Evolutionary conservation across 805 yeast genomes (phyloP).

Genomic region (Jamesozyma rosinii): DNA sequence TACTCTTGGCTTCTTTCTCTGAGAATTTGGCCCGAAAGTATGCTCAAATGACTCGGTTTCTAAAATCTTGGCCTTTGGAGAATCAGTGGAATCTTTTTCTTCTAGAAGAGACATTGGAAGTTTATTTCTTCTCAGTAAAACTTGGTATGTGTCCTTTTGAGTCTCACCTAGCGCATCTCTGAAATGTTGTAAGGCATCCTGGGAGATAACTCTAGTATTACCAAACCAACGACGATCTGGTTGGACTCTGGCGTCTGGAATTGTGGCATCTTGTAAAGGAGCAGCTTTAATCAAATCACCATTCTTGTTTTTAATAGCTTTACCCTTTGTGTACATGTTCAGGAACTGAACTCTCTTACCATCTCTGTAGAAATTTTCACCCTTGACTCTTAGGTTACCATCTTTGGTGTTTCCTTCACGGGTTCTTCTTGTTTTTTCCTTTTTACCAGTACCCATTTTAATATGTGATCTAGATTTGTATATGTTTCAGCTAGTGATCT

Average conservation of each 20-base stretch:
- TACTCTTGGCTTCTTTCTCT: constrained; percentile 80
- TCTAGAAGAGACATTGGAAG: constrained; percentile 91
- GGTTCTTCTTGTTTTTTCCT: constrained; percentile 77
- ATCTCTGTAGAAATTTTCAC: constrained; percentile 93
- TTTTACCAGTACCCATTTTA: constrained; percentile 87
- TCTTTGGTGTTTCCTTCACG: constrained; percentile 76
- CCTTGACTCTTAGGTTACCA: constrained; percentile 88
- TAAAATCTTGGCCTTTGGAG: constrained; percentile 70
- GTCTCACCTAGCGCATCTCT: constrained; percentile 88
- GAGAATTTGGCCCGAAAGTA: constrained; percentile 92
- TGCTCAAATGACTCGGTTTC: constrained; percentile 78
- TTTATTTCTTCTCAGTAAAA: constrained; percentile 77
- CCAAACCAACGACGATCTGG: constrained; percentile 98
- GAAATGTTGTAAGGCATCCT: constrained; percentile 89
- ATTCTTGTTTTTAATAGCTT: constrained; percentile 73
- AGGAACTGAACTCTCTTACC: constrained; percentile 84
- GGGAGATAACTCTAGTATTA: constrained; percentile 93
- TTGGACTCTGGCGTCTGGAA: constrained; percentile 87
- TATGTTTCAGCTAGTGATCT: not conserved
- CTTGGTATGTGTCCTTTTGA: constrained; percentile 75
- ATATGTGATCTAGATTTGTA: not conserved
- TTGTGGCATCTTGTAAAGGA: constrained; percentile 72
- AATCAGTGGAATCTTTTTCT: constrained; percentile 67
- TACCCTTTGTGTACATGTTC: constrained; percentile 88
- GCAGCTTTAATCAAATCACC: constrained; percentile 89